Conservation (phyloP, 2,329 filamentous ascomycete genomes). For the Colletotrichum karsti region DNA sequence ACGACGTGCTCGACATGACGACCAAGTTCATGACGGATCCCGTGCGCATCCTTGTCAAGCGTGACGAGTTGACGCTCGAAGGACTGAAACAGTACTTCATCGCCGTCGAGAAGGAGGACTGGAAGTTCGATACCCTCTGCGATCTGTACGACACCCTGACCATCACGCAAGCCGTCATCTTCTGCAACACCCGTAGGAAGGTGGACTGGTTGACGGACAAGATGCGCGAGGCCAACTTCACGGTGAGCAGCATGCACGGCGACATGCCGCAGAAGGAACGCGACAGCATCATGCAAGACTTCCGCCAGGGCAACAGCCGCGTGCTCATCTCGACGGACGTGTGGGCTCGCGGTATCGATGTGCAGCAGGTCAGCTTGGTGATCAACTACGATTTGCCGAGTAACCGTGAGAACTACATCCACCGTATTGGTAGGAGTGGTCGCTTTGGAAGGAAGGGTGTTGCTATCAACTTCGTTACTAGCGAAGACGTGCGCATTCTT, state of each 20-base stretch:
- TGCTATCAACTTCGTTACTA: constrained; percentile 99
- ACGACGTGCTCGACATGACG: constrained; percentile 98
- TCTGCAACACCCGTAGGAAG: constrained; percentile 99
- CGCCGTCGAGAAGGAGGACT: constrained; percentile 98
- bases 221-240: constrained; percentile 99
- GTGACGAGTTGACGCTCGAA: constrained; percentile 97
- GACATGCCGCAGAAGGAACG: constrained; percentile 99
- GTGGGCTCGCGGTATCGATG: constrained; percentile 97
- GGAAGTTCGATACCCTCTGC: constrained; percentile 99
- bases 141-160: constrained; percentile 99
- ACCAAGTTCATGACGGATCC: constrained; percentile 99
- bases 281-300: constrained; percentile 99
- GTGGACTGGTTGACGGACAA: constrained; percentile 99
- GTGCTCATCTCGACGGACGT: constrained; percentile 98
- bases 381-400: constrained; percentile 99
- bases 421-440: constrained; percentile 94
- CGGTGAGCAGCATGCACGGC: constrained; percentile 97
- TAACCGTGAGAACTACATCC: constrained; percentile 99
- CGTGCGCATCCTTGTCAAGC: constrained; percentile 95
- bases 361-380: constrained; percentile 96
- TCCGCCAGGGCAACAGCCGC: constrained; percentile 93
- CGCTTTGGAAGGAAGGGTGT: constrained; percentile 98
- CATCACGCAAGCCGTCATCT: constrained; percentile 98
- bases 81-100: constrained; percentile 99
- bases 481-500: constrained; percentile 96